A percentile compares a stretch with the other conserved stretches of the same genome.
Evolutionary conservation across 805 yeast genomes (phyloP).

Genomic region (Teunomyces panamensis): DNA sequence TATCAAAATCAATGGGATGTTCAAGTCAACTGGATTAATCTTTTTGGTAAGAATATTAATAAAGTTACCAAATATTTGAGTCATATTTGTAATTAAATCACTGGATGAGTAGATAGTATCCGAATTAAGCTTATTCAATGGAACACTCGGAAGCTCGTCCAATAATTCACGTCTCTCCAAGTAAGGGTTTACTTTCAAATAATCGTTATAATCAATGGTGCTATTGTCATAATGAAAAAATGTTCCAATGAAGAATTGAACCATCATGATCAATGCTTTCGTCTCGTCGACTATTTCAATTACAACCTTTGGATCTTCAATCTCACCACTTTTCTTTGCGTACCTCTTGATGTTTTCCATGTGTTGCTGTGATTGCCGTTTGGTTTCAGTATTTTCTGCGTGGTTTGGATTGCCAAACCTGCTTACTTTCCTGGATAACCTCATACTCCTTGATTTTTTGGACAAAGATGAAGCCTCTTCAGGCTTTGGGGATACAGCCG

Average conservation of each 20-base stretch:
- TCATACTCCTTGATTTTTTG: constrained; percentile 28
- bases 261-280: constrained; percentile 30
- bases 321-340: constrained; percentile 14
- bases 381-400: constrained; percentile 7
- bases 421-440: constrained; percentile 30
- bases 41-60: constrained; percentile 33
- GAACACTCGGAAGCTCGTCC: constrained; percentile 23
- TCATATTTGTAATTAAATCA: constrained; percentile 45
- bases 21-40: constrained; percentile 35
- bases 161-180: constrained; percentile 27
- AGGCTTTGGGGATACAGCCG: constrained; percentile 1
- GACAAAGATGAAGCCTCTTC: constrained; percentile 12
- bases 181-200: constrained; percentile 25
- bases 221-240: constrained; percentile 41
- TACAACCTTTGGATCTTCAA: constrained; percentile 32
- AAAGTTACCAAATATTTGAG: constrained; percentile 44
- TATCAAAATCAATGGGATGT: constrained; percentile 30
- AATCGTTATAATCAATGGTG: constrained; percentile 28
- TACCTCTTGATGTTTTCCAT: constrained; percentile 10
- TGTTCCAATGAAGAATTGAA: constrained; percentile 39
- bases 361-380: constrained; percentile 10
- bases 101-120: constrained; percentile 42
- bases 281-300: constrained; percentile 36
- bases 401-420: constrained; percentile 14
- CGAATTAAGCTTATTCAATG: constrained; percentile 31